Percentiles rank a stretch among this genome's conserved stretches.
Evolutionary conservation across 2,329 filamentous ascomycete species (phyloP).

Genomic region (Sporothrix inflata): DNA sequence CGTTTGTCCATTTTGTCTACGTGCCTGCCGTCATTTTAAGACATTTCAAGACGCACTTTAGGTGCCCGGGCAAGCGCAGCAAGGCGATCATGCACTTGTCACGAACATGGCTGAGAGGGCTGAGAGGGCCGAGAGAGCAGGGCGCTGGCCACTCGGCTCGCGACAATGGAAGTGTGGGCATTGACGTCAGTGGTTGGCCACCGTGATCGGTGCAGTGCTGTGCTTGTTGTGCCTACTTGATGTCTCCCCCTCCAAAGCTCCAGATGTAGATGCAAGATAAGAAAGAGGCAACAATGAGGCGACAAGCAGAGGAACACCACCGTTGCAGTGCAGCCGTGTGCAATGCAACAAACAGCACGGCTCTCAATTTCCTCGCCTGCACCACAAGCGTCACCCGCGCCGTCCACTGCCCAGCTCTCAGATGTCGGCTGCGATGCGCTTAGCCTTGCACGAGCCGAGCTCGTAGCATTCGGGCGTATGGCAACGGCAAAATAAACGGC

Average conservation of each 20-base stretch:
- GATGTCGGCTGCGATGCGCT: neutral
- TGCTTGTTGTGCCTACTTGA: neutral
- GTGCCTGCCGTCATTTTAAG: neutral
- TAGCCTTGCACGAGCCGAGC: constrained; percentile 24
- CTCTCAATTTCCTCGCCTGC: neutral
- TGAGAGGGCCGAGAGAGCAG: neutral
- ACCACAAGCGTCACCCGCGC: neutral
- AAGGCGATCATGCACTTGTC: neutral
- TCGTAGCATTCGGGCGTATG: constrained; percentile 29
- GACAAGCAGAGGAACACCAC: neutral
- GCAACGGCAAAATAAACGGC: constrained; percentile 19
- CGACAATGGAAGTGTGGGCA: neutral
- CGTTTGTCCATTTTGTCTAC: neutral
- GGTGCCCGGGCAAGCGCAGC: neutral
- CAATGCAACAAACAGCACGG: neutral
- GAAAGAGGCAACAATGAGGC: neutral
- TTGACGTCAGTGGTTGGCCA: constrained; percentile 18
- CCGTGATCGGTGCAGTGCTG: neutral
- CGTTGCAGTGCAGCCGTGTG: neutral
- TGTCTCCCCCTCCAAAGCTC: no score
- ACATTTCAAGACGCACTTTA: neutral
- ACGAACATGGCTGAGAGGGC: neutral
- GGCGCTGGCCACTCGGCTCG: neutral
- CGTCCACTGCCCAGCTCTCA: neutral
- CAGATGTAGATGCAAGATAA: neutral